These are phyloP conservation scores for Thielaviopsis populi DNA, from an alignment of 2,329 filamentous ascomycete genomes.

Conservation along the genomic window DNA sequence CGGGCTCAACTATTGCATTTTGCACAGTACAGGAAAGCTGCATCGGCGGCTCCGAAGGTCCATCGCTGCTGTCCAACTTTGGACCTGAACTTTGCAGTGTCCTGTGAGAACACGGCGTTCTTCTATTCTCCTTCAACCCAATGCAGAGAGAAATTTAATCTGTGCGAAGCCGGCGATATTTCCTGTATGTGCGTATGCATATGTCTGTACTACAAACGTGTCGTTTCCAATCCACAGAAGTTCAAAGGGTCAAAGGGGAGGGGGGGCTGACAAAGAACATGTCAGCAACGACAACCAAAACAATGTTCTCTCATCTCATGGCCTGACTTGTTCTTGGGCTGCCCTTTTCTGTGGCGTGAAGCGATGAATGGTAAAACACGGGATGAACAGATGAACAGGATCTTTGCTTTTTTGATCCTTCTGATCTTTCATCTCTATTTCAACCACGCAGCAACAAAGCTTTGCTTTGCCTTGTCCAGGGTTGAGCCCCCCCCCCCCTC, in stretches of 20 bases:
- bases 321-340: background rate
- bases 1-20: background rate
- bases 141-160: background rate
- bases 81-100: background rate
- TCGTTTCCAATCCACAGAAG: background rate
- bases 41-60: constrained; percentile 7
- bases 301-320: background rate
- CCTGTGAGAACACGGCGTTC: background rate
- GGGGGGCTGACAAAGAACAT: background rate
- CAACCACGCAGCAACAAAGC: background rate
- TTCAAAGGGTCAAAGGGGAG: too few relatives aligned
- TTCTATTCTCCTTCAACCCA: background rate
- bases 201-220: background rate
- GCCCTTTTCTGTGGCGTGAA: background rate
- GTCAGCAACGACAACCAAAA: background rate
- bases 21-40: background rate
- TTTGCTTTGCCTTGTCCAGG: background rate
- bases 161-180: background rate
- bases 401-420: background rate
- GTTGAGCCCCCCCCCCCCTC: background rate
- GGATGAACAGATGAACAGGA: constrained; percentile 5
- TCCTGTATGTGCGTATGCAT: background rate
- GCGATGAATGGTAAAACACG: background rate
- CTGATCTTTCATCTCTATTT: constrained; percentile 1
- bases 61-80: background rate